Evolutionary conservation across 768 basidiomycete species (phyloP).

Genomic region (Leccinum disarticulatum): DNA sequence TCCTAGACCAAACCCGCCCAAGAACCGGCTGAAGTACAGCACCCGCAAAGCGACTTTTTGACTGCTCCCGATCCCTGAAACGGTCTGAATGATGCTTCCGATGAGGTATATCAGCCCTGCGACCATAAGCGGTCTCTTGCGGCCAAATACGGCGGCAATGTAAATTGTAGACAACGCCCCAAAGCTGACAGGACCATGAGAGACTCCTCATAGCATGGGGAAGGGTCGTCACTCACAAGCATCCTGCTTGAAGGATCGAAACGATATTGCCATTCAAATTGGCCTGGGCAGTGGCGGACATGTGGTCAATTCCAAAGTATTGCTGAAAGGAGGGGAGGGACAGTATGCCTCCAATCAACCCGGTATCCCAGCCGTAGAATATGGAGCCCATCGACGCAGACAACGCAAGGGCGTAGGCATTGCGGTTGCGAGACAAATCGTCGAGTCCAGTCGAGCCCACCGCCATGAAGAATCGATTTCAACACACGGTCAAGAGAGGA

Average conservation of each 20-base stretch:
- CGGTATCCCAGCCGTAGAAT: constrained; percentile 51
- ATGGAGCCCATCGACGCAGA: constrained; percentile 50
- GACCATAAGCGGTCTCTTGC: constrained; percentile 43
- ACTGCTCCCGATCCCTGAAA: constrained; percentile 43
- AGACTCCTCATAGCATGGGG: not conserved
- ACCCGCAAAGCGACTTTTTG: constrained; percentile 36
- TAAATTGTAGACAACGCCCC: constrained; percentile 44
- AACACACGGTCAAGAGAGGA: not conserved
- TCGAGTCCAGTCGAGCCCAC: constrained; percentile 29
- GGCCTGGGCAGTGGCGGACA: constrained; percentile 38
- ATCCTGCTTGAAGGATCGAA: constrained; percentile 49
- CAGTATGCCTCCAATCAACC: constrained; percentile 51
- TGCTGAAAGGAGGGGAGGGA: constrained; percentile 44
- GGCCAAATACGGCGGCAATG: constrained; percentile 43
- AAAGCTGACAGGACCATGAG: constrained; percentile 31
- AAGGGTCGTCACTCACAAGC: constrained; percentile 37
- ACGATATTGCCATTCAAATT: constrained; percentile 51
- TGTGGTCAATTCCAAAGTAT: constrained; percentile 47
- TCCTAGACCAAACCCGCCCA: constrained; percentile 62
- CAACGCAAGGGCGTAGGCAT: constrained; percentile 45
- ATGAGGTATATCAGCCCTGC: constrained; percentile 48
- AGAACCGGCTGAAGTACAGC: constrained; percentile 51
- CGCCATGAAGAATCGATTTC: not conserved
- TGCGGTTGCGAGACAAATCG: constrained; percentile 35
- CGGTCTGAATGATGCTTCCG: constrained; percentile 46